Evolutionary conservation across 1,284 basidiomycete genomes (phyloP), one percentile per base, ranked within the genome.

Genomic region (Ustilago bromivora): DNA sequence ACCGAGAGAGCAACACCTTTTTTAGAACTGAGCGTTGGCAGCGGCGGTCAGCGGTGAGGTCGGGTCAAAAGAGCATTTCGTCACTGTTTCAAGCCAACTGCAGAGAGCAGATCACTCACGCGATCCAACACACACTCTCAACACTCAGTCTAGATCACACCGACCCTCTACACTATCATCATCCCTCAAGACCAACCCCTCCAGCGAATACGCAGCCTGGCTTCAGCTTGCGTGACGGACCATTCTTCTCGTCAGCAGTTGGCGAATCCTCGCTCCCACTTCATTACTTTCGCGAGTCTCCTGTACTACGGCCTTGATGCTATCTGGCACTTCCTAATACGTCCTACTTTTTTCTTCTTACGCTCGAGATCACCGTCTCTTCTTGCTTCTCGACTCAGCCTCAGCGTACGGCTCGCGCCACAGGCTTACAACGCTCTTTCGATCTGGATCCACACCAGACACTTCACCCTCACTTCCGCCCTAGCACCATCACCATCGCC

Each of bases 1-100:
- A 19, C 7, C 7, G 23, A 49, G 56, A 64, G 62, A 65, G 62
- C 62, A 65, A 65, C 64, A 66, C 65, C 57, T 57, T 57, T 57
- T 56, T 51, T 19, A 38, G 36, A 28, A 38, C 36, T 38, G 36
- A 38, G 36, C 36, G 43, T 9, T 4, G 43, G 13, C 11, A 19
- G 15, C 11, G 40, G 15, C 13, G 6, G 40, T 15, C 40, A 15
- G 40, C 11, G 15, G 40, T 6, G 13, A 41, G 46, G 10, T 23
- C 46, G 8, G 41, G 12, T 19, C n/a, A 17, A 40, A 40, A 46
- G 15, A 28, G 46, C 46, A 49, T 23, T 49, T 28, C 46, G 23
- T 49, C 46, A 49, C 46, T 19, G 7, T 23, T 49, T 5, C 19
- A 49, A 23, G 1, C 13, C 36, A 19, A 32, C 43, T 43, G 62